A percentile compares a stretch with the other conserved stretches of the same genome.
phyloP scores from a whole-genome alignment of 1,284 basidiomycete genomes.

The Puccinia sorghi region DNA sequence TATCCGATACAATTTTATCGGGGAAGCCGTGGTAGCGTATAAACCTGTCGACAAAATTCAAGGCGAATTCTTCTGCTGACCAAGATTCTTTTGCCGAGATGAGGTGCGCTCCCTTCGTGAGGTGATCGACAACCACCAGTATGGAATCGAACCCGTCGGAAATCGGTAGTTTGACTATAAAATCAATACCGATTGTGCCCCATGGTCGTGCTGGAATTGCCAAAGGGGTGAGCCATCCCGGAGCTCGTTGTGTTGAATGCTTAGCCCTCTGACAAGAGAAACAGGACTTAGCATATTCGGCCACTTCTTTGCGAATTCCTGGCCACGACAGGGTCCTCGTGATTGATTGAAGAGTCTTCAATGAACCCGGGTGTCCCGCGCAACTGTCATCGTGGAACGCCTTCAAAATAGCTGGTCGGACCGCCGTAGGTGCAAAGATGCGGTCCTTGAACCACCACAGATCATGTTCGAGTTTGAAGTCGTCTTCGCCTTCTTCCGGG shows the following conservation, averaged over 20 bases:
- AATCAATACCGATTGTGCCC: constrained; percentile 2
- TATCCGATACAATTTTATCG: constrained; percentile 2
- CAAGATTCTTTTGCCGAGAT: neutral
- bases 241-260: neutral
- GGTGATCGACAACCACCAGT: neutral
- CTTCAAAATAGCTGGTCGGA: neutral
- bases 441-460: neutral
- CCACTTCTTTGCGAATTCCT: neutral
- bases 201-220: neutral
- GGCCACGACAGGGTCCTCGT: neutral
- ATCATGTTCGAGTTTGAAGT: neutral
- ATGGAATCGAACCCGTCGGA: neutral
- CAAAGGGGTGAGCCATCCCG: neutral
- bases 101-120: constrained; percentile 3
- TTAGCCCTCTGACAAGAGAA: neutral
- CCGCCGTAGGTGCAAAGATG: neutral
- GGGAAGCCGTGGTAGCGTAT: constrained; percentile 19
- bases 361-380: neutral
- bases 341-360: neutral
- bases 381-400: neutral
- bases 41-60: neutral
- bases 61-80: neutral
- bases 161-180: constrained; percentile 6
- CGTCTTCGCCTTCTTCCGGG: neutral
- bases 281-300: neutral